Evolutionary conservation across 202 grass and related monocot genomes (phyloP).

Genomic region (Brachypodium distachyon): DNA sequence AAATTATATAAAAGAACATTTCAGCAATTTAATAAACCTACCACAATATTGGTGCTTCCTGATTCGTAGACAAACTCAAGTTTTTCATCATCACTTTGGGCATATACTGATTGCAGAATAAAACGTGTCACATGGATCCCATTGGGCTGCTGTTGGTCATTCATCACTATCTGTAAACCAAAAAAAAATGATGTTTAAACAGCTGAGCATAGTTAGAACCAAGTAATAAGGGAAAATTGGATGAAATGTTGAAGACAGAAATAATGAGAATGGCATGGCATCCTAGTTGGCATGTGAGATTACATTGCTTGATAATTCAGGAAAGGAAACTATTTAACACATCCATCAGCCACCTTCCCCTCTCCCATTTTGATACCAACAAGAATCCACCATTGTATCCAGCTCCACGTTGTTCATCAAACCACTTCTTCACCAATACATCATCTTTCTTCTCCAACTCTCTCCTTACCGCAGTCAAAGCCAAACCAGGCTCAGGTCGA

Average conservation of each 20-base stretch:
- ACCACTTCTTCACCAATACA: neutral
- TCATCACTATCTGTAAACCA: slow-evolving; percentile 86
- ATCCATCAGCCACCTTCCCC: neutral
- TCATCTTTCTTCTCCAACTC: neutral
- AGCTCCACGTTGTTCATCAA: neutral
- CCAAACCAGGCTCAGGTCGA: neutral
- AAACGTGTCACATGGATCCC: slow-evolving; percentile 91
- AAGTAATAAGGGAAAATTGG: neutral
- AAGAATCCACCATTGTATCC: neutral
- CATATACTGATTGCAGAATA: slow-evolving; percentile 89
- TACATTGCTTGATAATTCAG: neutral
- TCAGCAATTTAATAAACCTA: slow-evolving; percentile 16
- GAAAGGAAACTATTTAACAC: neutral
- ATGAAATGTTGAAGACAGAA: neutral
- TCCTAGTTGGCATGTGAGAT: neutral
- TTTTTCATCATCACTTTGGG: slow-evolving; percentile 91
- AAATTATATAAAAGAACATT: slow-evolving; percentile 10
- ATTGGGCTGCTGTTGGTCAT: slow-evolving; percentile 86
- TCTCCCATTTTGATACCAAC: neutral
- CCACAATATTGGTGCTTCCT: slow-evolving; percentile 85
- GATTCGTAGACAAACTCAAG: slow-evolving; percentile 99
- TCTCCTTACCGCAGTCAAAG: neutral
- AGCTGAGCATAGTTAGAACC: neutral
- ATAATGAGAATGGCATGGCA: neutral
- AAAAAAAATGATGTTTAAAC: slow-evolving; percentile 13